Conservation (phyloP, 768 basidiomycete genomes). For the Tricholoma bakamatsutake region DNA sequence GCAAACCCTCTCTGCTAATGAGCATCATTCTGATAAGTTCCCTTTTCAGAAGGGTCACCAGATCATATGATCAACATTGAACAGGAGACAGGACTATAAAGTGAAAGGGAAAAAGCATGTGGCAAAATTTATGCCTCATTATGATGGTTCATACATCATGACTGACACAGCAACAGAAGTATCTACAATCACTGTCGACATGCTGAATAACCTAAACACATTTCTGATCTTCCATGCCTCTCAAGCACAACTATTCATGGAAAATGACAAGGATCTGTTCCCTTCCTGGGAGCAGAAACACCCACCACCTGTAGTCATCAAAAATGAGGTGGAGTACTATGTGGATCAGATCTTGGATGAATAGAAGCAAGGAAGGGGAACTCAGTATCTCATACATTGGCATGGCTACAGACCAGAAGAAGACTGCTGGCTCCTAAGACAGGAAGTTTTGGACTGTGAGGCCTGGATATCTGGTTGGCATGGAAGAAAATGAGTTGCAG, state of each 20-base stretch:
- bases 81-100: conserved; percentile 19
- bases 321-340: conserved; percentile 19
- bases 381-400: conserved; percentile 28
- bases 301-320: conserved; percentile 17
- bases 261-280: conserved; percentile 27
- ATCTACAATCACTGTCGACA: conserved; percentile 17
- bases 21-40: neutral
- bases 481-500: conserved; percentile 1
- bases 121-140: conserved; percentile 33
- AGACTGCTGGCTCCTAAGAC: conserved; percentile 22
- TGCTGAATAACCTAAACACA: conserved; percentile 6
- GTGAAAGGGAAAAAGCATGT: conserved; percentile 14
- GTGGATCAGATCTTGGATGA: conserved; percentile 26
- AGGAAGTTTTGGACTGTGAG: conserved; percentile 16
- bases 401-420: neutral
- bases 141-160: conserved; percentile 22
- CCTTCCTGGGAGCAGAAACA: conserved; percentile 16
- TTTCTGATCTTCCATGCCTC: conserved; percentile 26
- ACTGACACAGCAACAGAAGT: conserved; percentile 7
- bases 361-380: conserved; percentile 16
- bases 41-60: conserved; percentile 8
- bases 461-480: conserved; percentile 8
- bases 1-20: conserved; percentile 19
- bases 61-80: conserved; percentile 24
- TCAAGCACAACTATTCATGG: conserved; percentile 14